Evolutionary conservation across 352 stramenopile genomes (phyloP).

Genomic region (Salisapilia sapeloensis): DNA sequence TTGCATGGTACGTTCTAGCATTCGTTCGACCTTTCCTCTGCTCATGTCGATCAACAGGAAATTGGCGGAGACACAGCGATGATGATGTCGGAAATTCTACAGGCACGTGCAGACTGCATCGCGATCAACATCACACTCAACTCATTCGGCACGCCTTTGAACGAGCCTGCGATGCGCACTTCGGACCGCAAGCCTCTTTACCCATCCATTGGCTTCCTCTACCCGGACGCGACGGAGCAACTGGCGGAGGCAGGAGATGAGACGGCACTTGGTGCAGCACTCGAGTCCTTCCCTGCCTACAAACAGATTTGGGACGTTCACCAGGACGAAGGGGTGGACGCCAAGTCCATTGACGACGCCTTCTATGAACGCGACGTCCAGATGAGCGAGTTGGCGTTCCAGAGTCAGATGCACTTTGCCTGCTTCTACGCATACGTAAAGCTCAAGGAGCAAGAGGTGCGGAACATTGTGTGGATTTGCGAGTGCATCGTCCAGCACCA

Average conservation of each 20-base stretch:
- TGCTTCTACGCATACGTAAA: slow-evolving; percentile 99
- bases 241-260: slow-evolving; percentile 90
- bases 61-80: slow-evolving; percentile 94
- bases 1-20: slow-evolving; percentile 40
- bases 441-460: slow-evolving; percentile 99
- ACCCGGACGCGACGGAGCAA: slow-evolving; percentile 91
- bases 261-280: slow-evolving; percentile 55
- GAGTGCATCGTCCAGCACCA: slow-evolving; percentile 99
- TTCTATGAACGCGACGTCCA: slow-evolving; percentile 99
- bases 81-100: slow-evolving; percentile 95
- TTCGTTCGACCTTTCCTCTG: not conserved
- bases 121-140: slow-evolving; percentile 99
- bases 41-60: slow-evolving; percentile 15
- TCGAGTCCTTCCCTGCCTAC: slow-evolving; percentile 94
- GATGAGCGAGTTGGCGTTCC: slow-evolving; percentile 95
- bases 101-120: slow-evolving; percentile 91
- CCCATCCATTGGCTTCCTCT: slow-evolving; percentile 93
- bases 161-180: slow-evolving; percentile 91
- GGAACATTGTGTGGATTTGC: slow-evolving; percentile 98
- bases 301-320: slow-evolving; percentile 95
- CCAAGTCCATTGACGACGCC: slow-evolving; percentile 97
- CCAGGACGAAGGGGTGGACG: slow-evolving; percentile 82
- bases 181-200: slow-evolving; percentile 96
- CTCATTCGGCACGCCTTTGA: slow-evolving; percentile 90
- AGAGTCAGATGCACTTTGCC: slow-evolving; percentile 98